A percentile compares a stretch with the other conserved stretches of the same genome.
Conservation (phyloP, 2,329 filamentous ascomycete species). For the Pseudocercospora fuligena region DNA sequence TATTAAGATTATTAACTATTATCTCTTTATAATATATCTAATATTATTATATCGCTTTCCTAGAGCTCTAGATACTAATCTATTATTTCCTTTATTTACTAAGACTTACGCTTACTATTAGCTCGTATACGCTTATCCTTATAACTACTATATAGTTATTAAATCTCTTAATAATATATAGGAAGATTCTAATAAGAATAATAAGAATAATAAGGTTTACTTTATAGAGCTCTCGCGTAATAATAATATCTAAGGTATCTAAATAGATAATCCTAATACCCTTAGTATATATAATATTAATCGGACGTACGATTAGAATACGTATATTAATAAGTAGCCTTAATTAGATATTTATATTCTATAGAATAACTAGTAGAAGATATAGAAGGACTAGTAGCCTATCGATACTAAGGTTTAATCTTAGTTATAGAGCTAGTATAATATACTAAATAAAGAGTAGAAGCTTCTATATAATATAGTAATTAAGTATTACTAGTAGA, state of each 20-base stretch:
- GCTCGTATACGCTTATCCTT: not conserved
- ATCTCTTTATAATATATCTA: not conserved
- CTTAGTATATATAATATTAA: not conserved
- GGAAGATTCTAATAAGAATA: not conserved
- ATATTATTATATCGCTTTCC: not conserved
- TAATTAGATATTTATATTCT: not conserved
- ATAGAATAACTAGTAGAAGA: not conserved
- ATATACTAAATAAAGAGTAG: not conserved
- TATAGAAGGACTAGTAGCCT: not conserved
- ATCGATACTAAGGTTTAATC: not conserved
- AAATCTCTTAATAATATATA: not conserved
- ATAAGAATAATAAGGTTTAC: not conserved
- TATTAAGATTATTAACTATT: not conserved
- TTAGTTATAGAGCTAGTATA: not conserved
- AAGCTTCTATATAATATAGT: not conserved
- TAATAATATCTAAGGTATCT: not conserved
- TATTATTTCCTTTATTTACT: not conserved
- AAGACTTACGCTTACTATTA: not conserved
- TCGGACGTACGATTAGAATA: not conserved
- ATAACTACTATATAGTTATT: not conserved
- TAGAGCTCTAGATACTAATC: not conserved
- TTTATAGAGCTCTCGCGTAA: not conserved
- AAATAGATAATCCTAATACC: not conserved
- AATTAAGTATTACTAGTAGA: not conserved
- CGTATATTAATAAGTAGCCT: not conserved